Conservation (phyloP, 2,329 filamentous ascomycete species). For the Biscogniauxia mediterranea region DNA sequence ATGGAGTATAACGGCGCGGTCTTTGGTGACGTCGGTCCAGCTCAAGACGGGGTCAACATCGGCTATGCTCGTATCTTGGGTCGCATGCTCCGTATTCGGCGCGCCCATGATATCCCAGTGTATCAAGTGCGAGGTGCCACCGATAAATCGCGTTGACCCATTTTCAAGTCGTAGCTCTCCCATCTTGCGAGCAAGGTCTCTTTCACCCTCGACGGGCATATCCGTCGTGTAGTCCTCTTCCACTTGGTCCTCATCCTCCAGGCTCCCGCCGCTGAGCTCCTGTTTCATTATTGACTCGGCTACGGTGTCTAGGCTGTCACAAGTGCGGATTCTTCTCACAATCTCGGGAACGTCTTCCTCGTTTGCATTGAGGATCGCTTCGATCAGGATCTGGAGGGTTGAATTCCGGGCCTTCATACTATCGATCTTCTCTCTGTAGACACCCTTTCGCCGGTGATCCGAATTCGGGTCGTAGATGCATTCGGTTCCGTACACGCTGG, state of each 20-base stretch:
- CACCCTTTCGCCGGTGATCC: conserved; percentile 92
- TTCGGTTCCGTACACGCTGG: conserved; percentile 85
- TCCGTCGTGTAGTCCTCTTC: conserved; percentile 41
- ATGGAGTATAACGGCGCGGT: conserved; percentile 76
- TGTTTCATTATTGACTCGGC: conserved; percentile 53
- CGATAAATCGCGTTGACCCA: conserved; percentile 85
- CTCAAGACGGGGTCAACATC: conserved; percentile 71
- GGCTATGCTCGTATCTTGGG: conserved; percentile 46
- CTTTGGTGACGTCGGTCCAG: conserved; percentile 84
- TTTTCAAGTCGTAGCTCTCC: conserved; percentile 85
- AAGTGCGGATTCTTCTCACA: conserved; percentile 83
- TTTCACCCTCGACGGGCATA: conserved; percentile 58
- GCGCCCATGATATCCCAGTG: conserved; percentile 61
- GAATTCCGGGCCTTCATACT: conserved; percentile 82
- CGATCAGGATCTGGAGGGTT: conserved; percentile 87
- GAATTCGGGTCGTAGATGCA: conserved; percentile 96
- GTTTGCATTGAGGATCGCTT: conserved; percentile 86
- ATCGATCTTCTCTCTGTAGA: conserved; percentile 92
- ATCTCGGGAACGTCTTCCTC: conserved; percentile 82
- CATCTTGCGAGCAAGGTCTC: conserved; percentile 88
- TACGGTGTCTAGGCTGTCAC: conserved; percentile 63
- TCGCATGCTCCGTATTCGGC: conserved; percentile 40
- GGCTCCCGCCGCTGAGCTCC: conserved; percentile 33
- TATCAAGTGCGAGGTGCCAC: conserved; percentile 90
- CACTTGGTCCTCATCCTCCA: conserved; percentile 41